phyloP scores from a whole-genome alignment of 148 eudicot genomes.

The Rhododendron molle region DNA sequence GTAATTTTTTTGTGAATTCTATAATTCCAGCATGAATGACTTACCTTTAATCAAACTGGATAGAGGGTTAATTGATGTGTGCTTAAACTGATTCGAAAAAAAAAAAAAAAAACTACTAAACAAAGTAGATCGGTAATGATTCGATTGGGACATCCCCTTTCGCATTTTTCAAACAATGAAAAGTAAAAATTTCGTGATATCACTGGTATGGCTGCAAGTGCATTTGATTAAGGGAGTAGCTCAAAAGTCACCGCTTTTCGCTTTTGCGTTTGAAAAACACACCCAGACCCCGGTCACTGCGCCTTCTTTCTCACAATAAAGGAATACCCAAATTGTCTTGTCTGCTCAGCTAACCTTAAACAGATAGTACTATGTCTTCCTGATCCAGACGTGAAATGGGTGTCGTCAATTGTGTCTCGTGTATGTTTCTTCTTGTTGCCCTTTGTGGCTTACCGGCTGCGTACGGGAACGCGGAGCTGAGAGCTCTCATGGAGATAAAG shows the following conservation, averaged over 20 bases:
- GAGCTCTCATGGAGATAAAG: slow-evolving; percentile 72
- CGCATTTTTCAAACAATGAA: not conserved
- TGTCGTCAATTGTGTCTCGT: not conserved
- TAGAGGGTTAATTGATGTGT: too few relatives aligned
- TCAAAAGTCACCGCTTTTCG: not conserved
- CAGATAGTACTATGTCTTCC: not conserved
- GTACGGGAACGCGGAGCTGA: slow-evolving; percentile 52
- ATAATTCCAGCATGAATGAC: accelerated
- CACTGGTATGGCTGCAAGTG: not conserved
- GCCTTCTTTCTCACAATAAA: not conserved
- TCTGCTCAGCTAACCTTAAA: not conserved
- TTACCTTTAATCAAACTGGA: too few relatives aligned
- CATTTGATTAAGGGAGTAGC: not conserved
- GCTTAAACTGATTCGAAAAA: too few relatives aligned
- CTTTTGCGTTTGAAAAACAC: not conserved
- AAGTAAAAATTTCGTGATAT: not conserved
- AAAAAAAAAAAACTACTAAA: not conserved
- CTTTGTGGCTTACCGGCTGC: not conserved
- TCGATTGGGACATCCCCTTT: not conserved
- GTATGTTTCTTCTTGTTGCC: not conserved
- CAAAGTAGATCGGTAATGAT: not conserved
- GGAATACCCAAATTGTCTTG: not conserved
- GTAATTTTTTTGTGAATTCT: not conserved
- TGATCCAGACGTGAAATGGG: slow-evolving; percentile 14
- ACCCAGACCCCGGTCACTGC: not conserved